Evolutionary conservation across 768 basidiomycete species (phyloP).

Genomic region (Hydnum rufescens): DNA sequence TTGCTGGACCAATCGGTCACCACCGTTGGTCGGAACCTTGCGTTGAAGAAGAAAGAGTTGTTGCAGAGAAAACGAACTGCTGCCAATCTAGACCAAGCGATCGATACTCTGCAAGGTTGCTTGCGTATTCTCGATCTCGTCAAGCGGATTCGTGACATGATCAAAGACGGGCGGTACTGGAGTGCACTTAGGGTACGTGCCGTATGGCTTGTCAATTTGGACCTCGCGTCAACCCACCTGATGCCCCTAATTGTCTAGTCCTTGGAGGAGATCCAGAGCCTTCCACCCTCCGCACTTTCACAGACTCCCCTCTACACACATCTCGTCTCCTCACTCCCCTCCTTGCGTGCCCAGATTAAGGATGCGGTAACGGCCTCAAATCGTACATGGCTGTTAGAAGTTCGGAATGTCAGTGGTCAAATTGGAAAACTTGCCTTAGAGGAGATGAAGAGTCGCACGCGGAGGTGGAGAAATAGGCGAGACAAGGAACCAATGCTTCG

Average conservation of each 20-base stretch:
- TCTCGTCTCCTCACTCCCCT: conserved; percentile 79
- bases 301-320: conserved; percentile 88
- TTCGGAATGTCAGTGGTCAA: conserved; percentile 67
- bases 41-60: conserved; percentile 83
- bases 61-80: conserved; percentile 85
- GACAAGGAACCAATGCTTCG: conserved; percentile 70
- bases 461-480: conserved; percentile 64
- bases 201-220: background rate
- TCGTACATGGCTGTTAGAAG: conserved; percentile 94
- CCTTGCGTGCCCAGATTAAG: conserved; percentile 72
- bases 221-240: conserved; percentile 9
- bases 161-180: conserved; percentile 87
- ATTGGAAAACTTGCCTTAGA: conserved; percentile 80
- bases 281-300: conserved; percentile 73
- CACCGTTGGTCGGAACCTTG: conserved; percentile 67
- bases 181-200: conserved; percentile 76
- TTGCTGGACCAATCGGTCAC: conserved; percentile 74
- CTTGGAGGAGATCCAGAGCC: conserved; percentile 81
- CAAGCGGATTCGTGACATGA: conserved; percentile 81
- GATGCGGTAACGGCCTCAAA: conserved; percentile 85
- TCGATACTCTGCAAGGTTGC: conserved; percentile 87
- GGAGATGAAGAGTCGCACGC: conserved; percentile 64
- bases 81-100: conserved; percentile 86
- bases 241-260: conserved; percentile 58
- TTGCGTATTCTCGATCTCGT: conserved; percentile 84